Evolutionary conservation across 1,284 basidiomycete genomes (phyloP).

Genomic region (Tilletia setariae): DNA sequence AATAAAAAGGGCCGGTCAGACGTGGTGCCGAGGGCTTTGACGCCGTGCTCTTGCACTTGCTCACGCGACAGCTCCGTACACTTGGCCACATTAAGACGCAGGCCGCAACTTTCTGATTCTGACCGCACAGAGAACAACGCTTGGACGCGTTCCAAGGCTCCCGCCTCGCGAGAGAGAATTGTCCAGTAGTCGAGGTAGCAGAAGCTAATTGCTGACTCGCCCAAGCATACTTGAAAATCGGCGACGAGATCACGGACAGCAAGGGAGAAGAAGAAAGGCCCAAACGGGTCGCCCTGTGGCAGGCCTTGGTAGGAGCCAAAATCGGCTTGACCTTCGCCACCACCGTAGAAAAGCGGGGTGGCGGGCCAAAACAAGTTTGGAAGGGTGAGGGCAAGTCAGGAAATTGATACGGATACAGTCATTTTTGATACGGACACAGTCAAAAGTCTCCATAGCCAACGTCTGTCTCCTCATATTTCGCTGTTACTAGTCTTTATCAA

Average conservation of each 20-base stretch:
- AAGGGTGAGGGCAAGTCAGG: too few species aligned
- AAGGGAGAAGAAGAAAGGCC: not conserved
- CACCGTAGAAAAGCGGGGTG: not conserved
- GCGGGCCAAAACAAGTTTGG: not conserved
- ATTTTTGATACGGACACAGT: too few species aligned
- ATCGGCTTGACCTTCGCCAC: not conserved
- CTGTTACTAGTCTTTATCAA: too few species aligned
- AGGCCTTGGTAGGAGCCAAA: not conserved
- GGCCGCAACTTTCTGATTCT: not conserved
- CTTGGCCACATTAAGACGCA: not conserved
- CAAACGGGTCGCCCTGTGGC: not conserved
- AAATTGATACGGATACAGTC: too few species aligned
- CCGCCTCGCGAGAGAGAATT: not conserved
- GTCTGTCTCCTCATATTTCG: too few species aligned
- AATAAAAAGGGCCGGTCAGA: too few species aligned
- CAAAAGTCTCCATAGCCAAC: too few species aligned
- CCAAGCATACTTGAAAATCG: not conserved
- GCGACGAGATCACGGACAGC: not conserved
- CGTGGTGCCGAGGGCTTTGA: not conserved
- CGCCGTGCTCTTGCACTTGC: not conserved
- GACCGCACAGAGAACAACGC: not conserved
- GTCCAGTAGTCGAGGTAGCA: conserved; percentile 10
- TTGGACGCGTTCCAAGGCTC: not conserved
- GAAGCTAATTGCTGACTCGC: not conserved
- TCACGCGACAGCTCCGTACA: not conserved